Base-by-base conservation (phyloP, 2,329 filamentous ascomycete genomes). In the Monilinia laxa region DNA sequence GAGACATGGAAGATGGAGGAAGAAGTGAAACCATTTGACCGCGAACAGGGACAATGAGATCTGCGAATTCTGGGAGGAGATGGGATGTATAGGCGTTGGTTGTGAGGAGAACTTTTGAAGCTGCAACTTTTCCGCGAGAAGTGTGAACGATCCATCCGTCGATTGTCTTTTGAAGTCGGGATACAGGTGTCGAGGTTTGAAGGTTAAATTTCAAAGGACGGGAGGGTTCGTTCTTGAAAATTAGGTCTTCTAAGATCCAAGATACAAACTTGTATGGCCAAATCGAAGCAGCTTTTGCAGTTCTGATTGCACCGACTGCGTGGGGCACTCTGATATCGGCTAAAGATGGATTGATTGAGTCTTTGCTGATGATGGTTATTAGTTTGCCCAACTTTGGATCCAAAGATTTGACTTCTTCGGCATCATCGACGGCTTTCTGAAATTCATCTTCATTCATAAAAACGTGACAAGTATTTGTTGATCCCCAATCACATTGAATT, bases 251-350 rank as follows among this genome's bases (percentile, higher is more conserved):
- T 0, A 96, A 79, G 0, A 93, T 82, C 78, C 87, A 89, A 1
- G 87, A 81, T 2, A 96, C 87, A 23, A 96, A 84, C 78, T 95
- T 96, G 77, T 96, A 96, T 0, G 92, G 92, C 90, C 90, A 93
- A 56, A 92, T 76, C 71, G 86, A 87, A 0, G 87, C 90, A 0
- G 91, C 90, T 53, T 85, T 79, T 52, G 80, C 79, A 69, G 89
- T 89, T 20, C 89, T 79, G 4, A 92, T 82, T 7, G 87, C 90
- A 2, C 88, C 91, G 10, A 82, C 75, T 9, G 87, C 88, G 10
- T 77, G 76, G 0, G 84, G 82, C 1, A 89, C 78, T 4, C 87
- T 80, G 31, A 90, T 81, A 45, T 78, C 78, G 38, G 77, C 79
- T 4, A 91, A 78, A 2, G 75, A 74, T 2, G 75, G 74, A 35